phyloP scores from a whole-genome alignment of 225 moss, liverwort and hornwort genomes.

The Anthoceros angustus region DNA sequence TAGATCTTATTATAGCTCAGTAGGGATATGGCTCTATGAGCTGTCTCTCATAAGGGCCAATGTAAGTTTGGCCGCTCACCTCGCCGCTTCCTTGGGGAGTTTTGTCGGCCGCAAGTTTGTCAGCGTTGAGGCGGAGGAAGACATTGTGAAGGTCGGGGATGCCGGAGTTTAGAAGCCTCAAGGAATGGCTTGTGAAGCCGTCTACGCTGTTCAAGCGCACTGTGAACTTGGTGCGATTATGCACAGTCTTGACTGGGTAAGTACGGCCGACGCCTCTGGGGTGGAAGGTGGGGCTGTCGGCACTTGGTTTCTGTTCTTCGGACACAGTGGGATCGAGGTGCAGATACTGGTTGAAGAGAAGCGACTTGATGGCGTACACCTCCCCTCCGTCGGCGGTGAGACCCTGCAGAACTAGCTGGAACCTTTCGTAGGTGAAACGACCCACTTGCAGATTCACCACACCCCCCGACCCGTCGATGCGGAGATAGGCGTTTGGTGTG shows the following conservation, averaged over 20 bases:
- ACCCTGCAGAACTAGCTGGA: background rate
- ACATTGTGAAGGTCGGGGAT: background rate
- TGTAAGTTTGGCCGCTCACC: constrained; percentile 2
- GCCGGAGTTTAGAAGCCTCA: background rate
- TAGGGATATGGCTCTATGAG: background rate
- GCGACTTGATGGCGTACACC: constrained; percentile 2
- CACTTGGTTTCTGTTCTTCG: background rate
- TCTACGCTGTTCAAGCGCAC: background rate
- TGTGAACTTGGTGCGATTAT: background rate
- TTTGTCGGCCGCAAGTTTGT: background rate
- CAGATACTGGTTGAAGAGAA: background rate
- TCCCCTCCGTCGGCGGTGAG: background rate
- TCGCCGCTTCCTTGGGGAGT: background rate
- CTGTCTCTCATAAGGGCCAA: background rate
- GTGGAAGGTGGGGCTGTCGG: background rate
- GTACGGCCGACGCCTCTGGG: constrained; percentile 1
- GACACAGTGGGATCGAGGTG: background rate
- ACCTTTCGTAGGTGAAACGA: background rate
- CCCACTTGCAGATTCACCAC: background rate
- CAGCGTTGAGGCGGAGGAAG: background rate
- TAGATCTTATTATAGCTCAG: too few species aligned
- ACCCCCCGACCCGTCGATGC: background rate
- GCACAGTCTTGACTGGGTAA: background rate
- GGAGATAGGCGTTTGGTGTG: background rate
- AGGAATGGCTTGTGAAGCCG: background rate